Conservation (phyloP, 225 moss, liverwort and hornwort genomes). For the Pseudoscleropodium purum region DNA sequence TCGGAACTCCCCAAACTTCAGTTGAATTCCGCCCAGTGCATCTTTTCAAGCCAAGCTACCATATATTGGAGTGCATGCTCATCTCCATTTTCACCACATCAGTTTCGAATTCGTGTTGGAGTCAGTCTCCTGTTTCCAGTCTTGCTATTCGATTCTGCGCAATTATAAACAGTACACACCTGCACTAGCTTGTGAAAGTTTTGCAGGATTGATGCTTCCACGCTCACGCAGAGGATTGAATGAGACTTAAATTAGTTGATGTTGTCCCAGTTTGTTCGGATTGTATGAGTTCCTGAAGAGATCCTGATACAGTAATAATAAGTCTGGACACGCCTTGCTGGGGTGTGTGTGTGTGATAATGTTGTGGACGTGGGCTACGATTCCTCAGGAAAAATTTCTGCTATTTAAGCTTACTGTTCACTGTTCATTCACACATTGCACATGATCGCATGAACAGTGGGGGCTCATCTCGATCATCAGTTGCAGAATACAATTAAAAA, state of each 20-base stretch:
- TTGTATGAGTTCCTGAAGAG: background rate
- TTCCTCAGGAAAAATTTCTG: background rate
- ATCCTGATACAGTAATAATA: background rate
- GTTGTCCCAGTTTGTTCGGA: background rate
- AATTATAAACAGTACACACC: no score
- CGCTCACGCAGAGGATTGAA: background rate
- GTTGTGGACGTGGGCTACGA: background rate
- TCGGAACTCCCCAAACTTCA: background rate
- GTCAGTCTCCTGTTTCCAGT: no score
- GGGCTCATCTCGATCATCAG: background rate
- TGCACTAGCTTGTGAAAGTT: background rate
- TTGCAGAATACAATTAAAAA: background rate
- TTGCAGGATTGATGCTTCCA: no score
- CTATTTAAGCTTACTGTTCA: background rate
- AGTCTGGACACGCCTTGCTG: background rate
- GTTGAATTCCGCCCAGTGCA: background rate
- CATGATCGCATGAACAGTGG: background rate
- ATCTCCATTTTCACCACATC: background rate
- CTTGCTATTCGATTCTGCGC: no score
- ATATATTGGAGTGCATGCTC: no score
- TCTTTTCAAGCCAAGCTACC: background rate
- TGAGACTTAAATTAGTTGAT: background rate
- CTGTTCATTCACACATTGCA: background rate
- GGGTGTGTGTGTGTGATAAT: no score
- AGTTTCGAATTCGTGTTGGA: background rate